phyloP scores from a whole-genome alignment of 23 red algal genomes.

The Chondrus crispus region DNA sequence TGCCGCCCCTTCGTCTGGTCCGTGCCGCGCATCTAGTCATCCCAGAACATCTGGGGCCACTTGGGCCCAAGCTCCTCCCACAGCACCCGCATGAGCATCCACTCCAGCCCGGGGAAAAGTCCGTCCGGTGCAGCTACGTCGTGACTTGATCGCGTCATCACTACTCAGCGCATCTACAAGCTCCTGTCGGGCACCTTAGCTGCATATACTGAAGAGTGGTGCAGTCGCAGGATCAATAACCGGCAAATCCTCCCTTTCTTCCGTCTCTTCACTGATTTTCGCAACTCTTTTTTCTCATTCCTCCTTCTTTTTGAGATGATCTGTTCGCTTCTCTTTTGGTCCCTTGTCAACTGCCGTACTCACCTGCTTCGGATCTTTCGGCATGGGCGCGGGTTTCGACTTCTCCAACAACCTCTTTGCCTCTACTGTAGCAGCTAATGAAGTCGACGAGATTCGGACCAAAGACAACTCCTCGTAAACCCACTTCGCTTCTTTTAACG shows the following conservation, averaged over 20 bases:
- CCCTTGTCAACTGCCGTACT: background rate
- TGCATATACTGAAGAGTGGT: background rate
- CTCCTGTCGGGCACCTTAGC: background rate
- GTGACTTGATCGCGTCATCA: background rate
- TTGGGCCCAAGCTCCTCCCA: slow-evolving; percentile 47
- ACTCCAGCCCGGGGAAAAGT: slow-evolving; percentile 76
- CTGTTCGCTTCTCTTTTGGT: slow-evolving; percentile 37
- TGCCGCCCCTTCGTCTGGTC: slow-evolving; percentile 40
- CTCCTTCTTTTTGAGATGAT: slow-evolving; percentile 31
- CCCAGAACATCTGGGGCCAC: slow-evolving; percentile 68
- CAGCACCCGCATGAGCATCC: slow-evolving; percentile 55
- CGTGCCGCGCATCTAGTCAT: slow-evolving; percentile 57
- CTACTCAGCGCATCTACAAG: background rate
- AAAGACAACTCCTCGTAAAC: slow-evolving; percentile 14
- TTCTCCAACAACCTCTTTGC: background rate
- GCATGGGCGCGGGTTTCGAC: background rate
- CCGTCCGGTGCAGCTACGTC: slow-evolving; percentile 68
- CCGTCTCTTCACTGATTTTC: too few species aligned
- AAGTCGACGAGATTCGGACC: background rate
- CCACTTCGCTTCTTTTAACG: slow-evolving; percentile 22
- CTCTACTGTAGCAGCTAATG: background rate
- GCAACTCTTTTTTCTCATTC: background rate
- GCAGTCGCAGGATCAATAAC: background rate
- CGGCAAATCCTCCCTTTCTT: background rate
- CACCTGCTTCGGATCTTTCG: background rate